phyloP scores from a whole-genome alignment of 1,284 basidiomycete species.

The Cutaneotrichosporon cutaneum region DNA sequence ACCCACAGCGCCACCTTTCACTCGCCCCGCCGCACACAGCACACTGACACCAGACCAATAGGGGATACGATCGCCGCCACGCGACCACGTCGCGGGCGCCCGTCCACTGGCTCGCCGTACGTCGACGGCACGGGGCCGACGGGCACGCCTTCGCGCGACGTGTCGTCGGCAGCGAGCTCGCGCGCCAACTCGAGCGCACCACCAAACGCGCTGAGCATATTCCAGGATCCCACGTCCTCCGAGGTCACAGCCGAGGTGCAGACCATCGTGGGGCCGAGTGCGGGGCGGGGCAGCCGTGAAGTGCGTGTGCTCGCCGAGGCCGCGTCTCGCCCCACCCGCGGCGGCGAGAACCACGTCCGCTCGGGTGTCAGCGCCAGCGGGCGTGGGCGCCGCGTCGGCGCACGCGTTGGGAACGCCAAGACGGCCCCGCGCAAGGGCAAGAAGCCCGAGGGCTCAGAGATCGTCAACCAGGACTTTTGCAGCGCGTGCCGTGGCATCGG shows the following conservation, averaged over 20 bases:
- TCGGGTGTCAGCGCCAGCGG: conserved; percentile 45
- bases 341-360: conserved; percentile 30
- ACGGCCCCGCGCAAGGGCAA: conserved; percentile 15
- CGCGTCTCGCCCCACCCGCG: conserved; percentile 23
- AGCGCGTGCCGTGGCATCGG: conserved; percentile 74
- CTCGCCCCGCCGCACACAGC: background rate
- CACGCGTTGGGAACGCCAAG: conserved; percentile 14
- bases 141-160: conserved; percentile 18
- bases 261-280: conserved; percentile 22
- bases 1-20: background rate
- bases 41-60: conserved; percentile 11
- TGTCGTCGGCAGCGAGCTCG: conserved; percentile 21
- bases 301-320: background rate
- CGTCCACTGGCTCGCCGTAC: conserved; percentile 13
- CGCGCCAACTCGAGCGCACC: conserved; percentile 12
- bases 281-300: conserved; percentile 13
- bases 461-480: conserved; percentile 85
- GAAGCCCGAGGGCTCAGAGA: conserved; percentile 39
- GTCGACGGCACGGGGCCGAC: conserved; percentile 1
- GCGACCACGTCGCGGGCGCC: conserved; percentile 17
- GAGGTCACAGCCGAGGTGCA: conserved; percentile 26
- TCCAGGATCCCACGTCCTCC: conserved; percentile 29
- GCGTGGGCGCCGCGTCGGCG: conserved; percentile 43
- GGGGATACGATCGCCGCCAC: conserved; percentile 10
- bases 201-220: conserved; percentile 32